Evolutionary conservation across 441 rosid genomes (phyloP).

Genomic region (Eruca vesicaria): DNA sequence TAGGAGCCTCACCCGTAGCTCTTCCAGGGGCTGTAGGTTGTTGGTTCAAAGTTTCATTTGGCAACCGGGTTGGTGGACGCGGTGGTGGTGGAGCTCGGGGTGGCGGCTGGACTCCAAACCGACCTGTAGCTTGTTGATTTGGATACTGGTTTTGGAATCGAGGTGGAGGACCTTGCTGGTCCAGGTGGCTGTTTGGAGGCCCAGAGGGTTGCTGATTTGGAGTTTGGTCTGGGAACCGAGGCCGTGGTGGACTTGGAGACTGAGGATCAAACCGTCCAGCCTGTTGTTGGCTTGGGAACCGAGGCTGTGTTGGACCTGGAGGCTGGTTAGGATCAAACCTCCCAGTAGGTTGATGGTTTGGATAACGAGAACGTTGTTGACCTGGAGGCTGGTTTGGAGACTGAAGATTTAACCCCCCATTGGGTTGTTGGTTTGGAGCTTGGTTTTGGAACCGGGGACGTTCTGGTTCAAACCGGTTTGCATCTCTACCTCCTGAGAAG

Average conservation of each 20-base stretch:
- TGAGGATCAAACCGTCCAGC: constrained; percentile 8
- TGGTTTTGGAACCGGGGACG: constrained; percentile 22
- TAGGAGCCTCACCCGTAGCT: constrained; percentile 28
- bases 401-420: constrained; percentile 3
- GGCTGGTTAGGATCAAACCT: constrained; percentile 5
- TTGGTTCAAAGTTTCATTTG: constrained; percentile 26
- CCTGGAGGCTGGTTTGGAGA: constrained; percentile 16
- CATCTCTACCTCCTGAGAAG: constrained; percentile 36
- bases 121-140: constrained; percentile 21
- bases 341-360: constrained; percentile 1
- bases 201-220: constrained; percentile 34
- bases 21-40: constrained; percentile 18
- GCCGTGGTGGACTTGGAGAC: constrained; percentile 17
- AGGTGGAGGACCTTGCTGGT: constrained; percentile 32
- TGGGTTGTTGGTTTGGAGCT: constrained; percentile 14
- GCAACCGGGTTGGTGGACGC: constrained; percentile 29
- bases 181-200: constrained; percentile 23
- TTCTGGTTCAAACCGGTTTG: constrained; percentile 38
- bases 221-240: constrained; percentile 32
- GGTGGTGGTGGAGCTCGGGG: constrained; percentile 30
- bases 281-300: constrained; percentile 27
- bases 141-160: constrained; percentile 30
- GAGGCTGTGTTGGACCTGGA: not conserved
- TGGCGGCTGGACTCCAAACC: constrained; percentile 17
- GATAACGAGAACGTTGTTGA: constrained; percentile 1